These are phyloP conservation scores for Teunomyces barrocoloradensis DNA, from an alignment of 805 yeast species.

Conservation along the genomic window DNA sequence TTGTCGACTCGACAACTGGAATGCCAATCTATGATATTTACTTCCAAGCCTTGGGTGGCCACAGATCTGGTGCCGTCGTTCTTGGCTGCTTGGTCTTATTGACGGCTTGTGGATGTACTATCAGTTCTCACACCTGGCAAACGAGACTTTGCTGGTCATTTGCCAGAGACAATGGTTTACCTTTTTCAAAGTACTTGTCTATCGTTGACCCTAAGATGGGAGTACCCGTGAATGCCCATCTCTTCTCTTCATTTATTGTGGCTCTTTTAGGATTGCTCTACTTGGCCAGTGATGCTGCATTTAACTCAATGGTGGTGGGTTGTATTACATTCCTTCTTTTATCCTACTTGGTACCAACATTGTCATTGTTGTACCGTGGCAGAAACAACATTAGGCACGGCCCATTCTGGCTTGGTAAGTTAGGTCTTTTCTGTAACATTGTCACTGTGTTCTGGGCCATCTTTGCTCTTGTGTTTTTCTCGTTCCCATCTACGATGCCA, in stretches of 20 bases:
- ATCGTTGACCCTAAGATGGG: constrained; percentile 36
- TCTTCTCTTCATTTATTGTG: constrained; percentile 32
- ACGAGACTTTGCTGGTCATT: constrained; percentile 44
- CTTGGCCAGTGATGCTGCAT: constrained; percentile 38
- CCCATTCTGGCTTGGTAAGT: constrained; percentile 40
- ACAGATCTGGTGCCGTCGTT: constrained; percentile 35
- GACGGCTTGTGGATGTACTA: constrained; percentile 39
- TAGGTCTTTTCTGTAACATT: constrained; percentile 33
- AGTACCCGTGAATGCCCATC: constrained; percentile 40
- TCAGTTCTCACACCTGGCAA: constrained; percentile 44
- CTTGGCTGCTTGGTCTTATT: constrained; percentile 33
- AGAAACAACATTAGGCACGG: constrained; percentile 39
- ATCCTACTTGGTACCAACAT: constrained; percentile 35
- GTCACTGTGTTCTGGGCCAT: constrained; percentile 33
- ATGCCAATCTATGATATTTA: constrained; percentile 41
- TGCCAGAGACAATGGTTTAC: constrained; percentile 43
- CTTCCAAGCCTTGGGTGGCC: constrained; percentile 35
- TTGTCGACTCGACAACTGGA: constrained; percentile 29
- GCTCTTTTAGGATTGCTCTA: constrained; percentile 37
- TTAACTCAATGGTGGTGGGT: constrained; percentile 38
- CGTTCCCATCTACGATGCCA: constrained; percentile 35
- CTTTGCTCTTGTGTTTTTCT: constrained; percentile 38
- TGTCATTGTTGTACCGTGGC: constrained; percentile 34
- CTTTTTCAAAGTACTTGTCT: constrained; percentile 38
- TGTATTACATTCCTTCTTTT: constrained; percentile 39